phyloP scores from a whole-genome alignment of 2,329 filamentous ascomycete species.

The Alternaria brassicae region DNA sequence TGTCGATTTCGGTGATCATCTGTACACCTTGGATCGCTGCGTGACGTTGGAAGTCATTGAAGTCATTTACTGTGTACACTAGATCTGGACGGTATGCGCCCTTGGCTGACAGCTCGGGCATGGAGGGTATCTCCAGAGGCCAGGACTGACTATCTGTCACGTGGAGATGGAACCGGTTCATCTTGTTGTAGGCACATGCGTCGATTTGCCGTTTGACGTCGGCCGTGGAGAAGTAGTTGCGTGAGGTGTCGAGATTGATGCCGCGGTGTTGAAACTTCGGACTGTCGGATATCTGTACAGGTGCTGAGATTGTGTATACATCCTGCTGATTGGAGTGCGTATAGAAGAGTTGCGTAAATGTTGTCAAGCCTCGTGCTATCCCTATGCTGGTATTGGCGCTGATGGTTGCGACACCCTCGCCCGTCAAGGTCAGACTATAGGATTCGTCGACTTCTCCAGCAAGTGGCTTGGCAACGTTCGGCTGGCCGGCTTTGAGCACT shows the following conservation, averaged over 20 bases:
- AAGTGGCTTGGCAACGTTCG: constrained; percentile 65
- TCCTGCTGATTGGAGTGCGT: constrained; percentile 64
- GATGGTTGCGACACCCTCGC: constrained; percentile 67
- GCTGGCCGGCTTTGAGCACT: constrained; percentile 64
- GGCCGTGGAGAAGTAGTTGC: constrained; percentile 72
- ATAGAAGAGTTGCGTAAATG: constrained; percentile 82
- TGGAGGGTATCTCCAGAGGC: constrained; percentile 78
- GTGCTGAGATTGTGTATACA: constrained; percentile 73
- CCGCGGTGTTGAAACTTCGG: constrained; percentile 81
- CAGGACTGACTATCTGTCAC: constrained; percentile 84
- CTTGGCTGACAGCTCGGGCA: constrained; percentile 74
- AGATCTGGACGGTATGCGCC: constrained; percentile 74
- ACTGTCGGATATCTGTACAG: constrained; percentile 73
- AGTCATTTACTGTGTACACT: constrained; percentile 71
- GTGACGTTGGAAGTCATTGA: constrained; percentile 73
- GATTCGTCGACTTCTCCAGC: constrained; percentile 75
- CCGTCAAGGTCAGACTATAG: constrained; percentile 70
- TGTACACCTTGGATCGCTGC: constrained; percentile 72
- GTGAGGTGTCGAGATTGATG: constrained; percentile 77
- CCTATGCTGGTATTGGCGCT: constrained; percentile 71
- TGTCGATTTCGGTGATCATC: constrained; percentile 78
- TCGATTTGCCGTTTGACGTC: constrained; percentile 80
- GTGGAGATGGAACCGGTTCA: constrained; percentile 83
- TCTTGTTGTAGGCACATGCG: constrained; percentile 77
- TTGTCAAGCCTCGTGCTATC: constrained; percentile 74